Evolutionary conservation across 306 rosid species (phyloP), one percentile per base, ranked within the genome.

Genomic region (Ammopiptanthus mongolicus): DNA sequence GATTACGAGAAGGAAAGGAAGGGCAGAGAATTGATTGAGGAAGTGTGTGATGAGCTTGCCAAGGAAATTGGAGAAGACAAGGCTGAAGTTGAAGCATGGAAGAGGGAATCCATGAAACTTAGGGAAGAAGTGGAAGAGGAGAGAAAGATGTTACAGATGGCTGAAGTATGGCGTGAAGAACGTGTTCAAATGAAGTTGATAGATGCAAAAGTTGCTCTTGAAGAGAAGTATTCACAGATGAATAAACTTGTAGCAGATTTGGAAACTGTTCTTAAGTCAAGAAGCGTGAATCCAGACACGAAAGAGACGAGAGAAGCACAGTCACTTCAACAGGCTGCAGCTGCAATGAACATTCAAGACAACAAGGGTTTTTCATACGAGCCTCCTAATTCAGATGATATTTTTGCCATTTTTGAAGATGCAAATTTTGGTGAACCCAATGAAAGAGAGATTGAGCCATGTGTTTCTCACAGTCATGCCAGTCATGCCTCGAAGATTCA

Each of bases 151-250:
- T 81, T 94, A 79, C 98, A 94, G 84, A 86, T 88, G 93, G 97
- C 95, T 50, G 98, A 94, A 86, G 97, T 94, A 75, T 94, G 98
- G 98, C 98, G 98, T 7, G 98, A 94, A 85, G 97, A 94, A 83
- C 97, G 98, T 50, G 98, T 94, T 71, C 97, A 94, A 72, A 94
- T 91, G 98, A 94, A 94, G 84, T 84, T 94, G 75, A 84, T 91
- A 59, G 98, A 94, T 85, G 98, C 97, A 13, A 94, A 91, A 84
- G 90, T 94, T 81, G 93, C 96, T n/a, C 90, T 94, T 75, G 97
- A 94, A 78, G 89, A 90, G 69, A 94, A 88, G 78, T 90, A 90
- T 65, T 88, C 97, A 39, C 89, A 83, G 74, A 94, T 94, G 97
- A 91, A 87, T 84, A 90, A 81, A 81, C 97, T 94, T 71, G 96